Base-by-base conservation (phyloP, 2,329 filamentous ascomycete genomes). In the Colletotrichum paranaense region DNA sequence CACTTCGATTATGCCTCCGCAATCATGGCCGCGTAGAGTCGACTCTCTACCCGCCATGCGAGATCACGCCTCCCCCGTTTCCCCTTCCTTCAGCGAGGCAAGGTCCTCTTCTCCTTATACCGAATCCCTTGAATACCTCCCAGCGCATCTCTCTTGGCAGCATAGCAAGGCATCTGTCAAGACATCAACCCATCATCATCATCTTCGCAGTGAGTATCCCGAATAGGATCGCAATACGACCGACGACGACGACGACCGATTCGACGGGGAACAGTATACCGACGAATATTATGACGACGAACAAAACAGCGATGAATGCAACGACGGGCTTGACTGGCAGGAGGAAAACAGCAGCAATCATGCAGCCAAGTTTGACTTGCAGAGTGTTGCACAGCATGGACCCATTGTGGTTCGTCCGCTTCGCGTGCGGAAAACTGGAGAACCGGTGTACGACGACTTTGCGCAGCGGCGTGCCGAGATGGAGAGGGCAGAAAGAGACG, bases 151-250 rank as follows among this genome's bases (percentile, higher is more conserved):
- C 42, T 63, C 74, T 76, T 67, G 67, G 55, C 74, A 77, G 74
- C 79, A 80, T 76, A 82, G 80, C 79, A 81, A 82, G 80, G 79
- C 79, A 79, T 77, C 71, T 70, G 72, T 59, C 60, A n/a, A 28
- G 28, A 38, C 49, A 56, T 75, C 76, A 76, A 77, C 73, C 75
- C 78, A 76, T 80, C 81, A 84, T 86, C 85, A 84, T 86, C 85
- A 84, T 87, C 82, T 83, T 84, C 81, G 77, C 78, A 83, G 86
- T 88, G 83, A 87, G 85, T 86, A 85, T 86, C 73, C 74, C 75
- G 78, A 78, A 63, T 75, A 80, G 74, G 71, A 75, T 56, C 76
- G 56, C 62, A 32, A 68, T 64, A 68, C 74, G 59, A 70, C 66
- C 55, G 62, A 35, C 68, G 62, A 35, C 30, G 30, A 67, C 32